Conservation (phyloP, 352 stramenopile genomes). For the Aphanomyces invadans region DNA sequence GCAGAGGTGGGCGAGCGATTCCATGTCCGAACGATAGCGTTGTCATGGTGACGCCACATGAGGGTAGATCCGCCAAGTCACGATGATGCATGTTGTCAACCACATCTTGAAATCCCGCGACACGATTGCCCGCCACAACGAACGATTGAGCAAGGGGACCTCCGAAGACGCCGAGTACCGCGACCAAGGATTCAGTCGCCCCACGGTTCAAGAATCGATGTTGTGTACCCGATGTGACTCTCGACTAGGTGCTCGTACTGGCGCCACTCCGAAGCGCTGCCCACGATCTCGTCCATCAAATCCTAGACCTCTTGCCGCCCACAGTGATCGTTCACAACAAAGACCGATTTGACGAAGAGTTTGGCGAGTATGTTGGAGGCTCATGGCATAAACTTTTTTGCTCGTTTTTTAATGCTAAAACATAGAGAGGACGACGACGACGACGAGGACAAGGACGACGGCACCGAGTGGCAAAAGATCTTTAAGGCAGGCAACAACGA, state of each 20-base stretch:
- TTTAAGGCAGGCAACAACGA: slow-evolving; percentile 71
- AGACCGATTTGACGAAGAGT: slow-evolving; percentile 56
- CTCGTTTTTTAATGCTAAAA: not conserved
- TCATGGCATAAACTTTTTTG: not conserved
- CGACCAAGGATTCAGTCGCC: slow-evolving; percentile 65
- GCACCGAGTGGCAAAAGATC: slow-evolving; percentile 69
- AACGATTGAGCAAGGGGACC: slow-evolving; percentile 44
- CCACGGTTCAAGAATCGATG: slow-evolving; percentile 31
- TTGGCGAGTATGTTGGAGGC: slow-evolving; percentile 38
- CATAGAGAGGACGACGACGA: slow-evolving; percentile 26
- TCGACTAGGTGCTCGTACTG: slow-evolving; percentile 40
- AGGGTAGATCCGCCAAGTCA: slow-evolving; percentile 40
- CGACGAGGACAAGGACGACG: not conserved
- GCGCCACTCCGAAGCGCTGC: slow-evolving; percentile 59
- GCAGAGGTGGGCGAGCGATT: not conserved
- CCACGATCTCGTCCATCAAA: slow-evolving; percentile 50
- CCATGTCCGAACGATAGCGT: too few relatives aligned
- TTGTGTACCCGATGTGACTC: not conserved
- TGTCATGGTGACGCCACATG: not conserved
- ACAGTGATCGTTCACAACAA: slow-evolving; percentile 68
- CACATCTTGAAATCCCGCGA: slow-evolving; percentile 70
- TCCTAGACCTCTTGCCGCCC: slow-evolving; percentile 52
- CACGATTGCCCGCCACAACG: slow-evolving; percentile 60
- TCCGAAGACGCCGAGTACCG: slow-evolving; percentile 63
- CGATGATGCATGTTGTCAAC: slow-evolving; percentile 71